These are phyloP conservation scores for Pyrus betulifolia DNA, from an alignment of 306 rosid genomes.

Conservation along the genomic window DNA sequence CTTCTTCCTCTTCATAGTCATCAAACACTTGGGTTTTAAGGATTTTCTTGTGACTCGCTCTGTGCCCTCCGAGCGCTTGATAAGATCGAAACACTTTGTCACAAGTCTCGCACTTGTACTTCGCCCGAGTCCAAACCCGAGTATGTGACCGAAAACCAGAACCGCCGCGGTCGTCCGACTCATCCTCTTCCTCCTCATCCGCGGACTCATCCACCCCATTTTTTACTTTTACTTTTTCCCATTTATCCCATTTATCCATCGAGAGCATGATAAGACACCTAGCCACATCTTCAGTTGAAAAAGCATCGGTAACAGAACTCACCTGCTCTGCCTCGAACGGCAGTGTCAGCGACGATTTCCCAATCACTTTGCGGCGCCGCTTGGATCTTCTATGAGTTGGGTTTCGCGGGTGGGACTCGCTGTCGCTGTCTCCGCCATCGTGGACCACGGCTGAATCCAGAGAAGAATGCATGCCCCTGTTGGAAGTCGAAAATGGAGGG, in stretches of 20 bases:
- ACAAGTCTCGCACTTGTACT: constrained; percentile 40
- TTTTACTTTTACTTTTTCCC: background rate
- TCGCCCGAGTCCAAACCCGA: background rate
- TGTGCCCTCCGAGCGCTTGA: constrained; percentile 68
- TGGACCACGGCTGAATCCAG: background rate
- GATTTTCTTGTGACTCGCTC: constrained; percentile 40
- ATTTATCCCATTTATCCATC: constrained; percentile 18
- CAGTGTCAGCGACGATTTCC: background rate
- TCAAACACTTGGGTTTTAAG: background rate
- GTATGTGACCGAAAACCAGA: background rate
- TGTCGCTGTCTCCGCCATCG: constrained; percentile 3
- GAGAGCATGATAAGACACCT: constrained; percentile 31
- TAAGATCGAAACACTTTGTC: constrained; percentile 31
- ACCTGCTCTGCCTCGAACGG: background rate
- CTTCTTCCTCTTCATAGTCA: background rate
- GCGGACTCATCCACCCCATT: background rate
- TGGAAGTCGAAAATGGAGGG: constrained; percentile 1
- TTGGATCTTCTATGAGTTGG: constrained; percentile 39
- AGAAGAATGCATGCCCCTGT: constrained; percentile 1
- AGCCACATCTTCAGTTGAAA: constrained; percentile 35
- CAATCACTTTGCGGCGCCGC: constrained; percentile 10
- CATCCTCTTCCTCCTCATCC: background rate
- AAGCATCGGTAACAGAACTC: constrained; percentile 14
- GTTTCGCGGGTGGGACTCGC: constrained; percentile 5
- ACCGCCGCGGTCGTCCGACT: background rate